phyloP scores from a whole-genome alignment of 2,329 filamentous ascomycete genomes.

The Aspergillus ustus region DNA sequence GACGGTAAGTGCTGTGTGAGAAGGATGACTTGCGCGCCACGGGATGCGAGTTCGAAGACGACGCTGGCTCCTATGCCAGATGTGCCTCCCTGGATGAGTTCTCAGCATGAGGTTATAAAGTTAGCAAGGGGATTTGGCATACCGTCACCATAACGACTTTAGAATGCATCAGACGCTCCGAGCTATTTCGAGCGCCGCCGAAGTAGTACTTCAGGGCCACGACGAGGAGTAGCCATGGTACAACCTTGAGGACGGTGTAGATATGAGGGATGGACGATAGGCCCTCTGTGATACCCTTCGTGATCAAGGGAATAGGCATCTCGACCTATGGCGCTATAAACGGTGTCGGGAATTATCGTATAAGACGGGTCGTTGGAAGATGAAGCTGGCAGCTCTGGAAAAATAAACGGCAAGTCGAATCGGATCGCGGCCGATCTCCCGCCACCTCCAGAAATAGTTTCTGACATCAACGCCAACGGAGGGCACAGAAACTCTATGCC shows the following conservation, averaged over 20 bases:
- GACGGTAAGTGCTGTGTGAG: constrained; percentile 80
- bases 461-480: not conserved
- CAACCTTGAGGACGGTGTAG: constrained; percentile 57
- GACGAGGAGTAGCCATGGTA: constrained; percentile 58
- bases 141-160: constrained; percentile 93
- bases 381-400: constrained; percentile 4
- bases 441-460: constrained; percentile 17
- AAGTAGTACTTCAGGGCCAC: constrained; percentile 74
- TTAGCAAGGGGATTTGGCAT: constrained; percentile 29
- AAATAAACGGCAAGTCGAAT: constrained; percentile 2
- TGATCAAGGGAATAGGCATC: constrained; percentile 67
- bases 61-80: constrained; percentile 85
- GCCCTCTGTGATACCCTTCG: constrained; percentile 59
- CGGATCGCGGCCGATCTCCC: constrained; percentile 30
- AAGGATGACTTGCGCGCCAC: constrained; percentile 89
- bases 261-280: constrained; percentile 58
- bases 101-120: not conserved
- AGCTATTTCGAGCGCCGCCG: constrained; percentile 72
- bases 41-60: constrained; percentile 72
- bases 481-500: not conserved
- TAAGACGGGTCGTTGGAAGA: constrained; percentile 14
- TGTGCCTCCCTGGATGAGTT: constrained; percentile 70
- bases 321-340: not conserved
- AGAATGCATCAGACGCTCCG: constrained; percentile 86
- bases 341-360: not conserved